A percentile compares a stretch with the other conserved stretches of the same genome.
Evolutionary conservation across 441 rosid species (phyloP).

Genomic region (Brassica hybrid): DNA sequence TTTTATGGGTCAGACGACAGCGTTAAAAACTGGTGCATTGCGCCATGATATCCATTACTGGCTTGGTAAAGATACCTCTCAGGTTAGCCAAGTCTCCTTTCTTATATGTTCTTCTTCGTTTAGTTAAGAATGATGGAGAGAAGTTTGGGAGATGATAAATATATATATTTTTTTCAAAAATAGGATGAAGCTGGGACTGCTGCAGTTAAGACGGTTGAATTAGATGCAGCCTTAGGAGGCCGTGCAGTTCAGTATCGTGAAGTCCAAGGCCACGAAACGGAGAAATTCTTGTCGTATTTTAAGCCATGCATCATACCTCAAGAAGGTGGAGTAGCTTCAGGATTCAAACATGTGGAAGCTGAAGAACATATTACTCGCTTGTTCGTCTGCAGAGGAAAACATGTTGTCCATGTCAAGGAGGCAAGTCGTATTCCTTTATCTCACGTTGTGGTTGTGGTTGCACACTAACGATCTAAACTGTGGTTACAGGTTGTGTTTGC

Average conservation of each 20-base stretch:
- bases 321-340: slow-evolving; percentile 95
- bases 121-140: background rate
- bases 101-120: background rate
- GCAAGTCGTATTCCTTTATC: slow-evolving; percentile 45
- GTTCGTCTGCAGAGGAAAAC: slow-evolving; percentile 94
- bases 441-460: slow-evolving; percentile 5
- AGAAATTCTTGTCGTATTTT: slow-evolving; percentile 90
- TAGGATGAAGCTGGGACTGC: slow-evolving; percentile 92
- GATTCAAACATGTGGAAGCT: slow-evolving; percentile 86
- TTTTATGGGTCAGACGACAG: slow-evolving; percentile 63
- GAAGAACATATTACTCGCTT: slow-evolving; percentile 83
- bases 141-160: slow-evolving; percentile 22
- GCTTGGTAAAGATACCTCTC: slow-evolving; percentile 95
- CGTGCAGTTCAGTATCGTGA: slow-evolving; percentile 99
- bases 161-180: background rate
- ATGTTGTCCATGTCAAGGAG: slow-evolving; percentile 96
- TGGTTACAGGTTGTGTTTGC: slow-evolving; percentile 70
- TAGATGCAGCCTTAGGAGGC: slow-evolving; percentile 98
- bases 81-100: slow-evolving; percentile 54
- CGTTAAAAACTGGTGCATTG: slow-evolving; percentile 81
- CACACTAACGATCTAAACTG: slow-evolving; percentile 6
- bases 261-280: slow-evolving; percentile 97
- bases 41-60: slow-evolving; percentile 96
- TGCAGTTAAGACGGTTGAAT: slow-evolving; percentile 91
- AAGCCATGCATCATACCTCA: slow-evolving; percentile 98